Evolutionary conservation across 2,329 filamentous ascomycete species (phyloP).

Genomic region (Fusarium fracticaudum): DNA sequence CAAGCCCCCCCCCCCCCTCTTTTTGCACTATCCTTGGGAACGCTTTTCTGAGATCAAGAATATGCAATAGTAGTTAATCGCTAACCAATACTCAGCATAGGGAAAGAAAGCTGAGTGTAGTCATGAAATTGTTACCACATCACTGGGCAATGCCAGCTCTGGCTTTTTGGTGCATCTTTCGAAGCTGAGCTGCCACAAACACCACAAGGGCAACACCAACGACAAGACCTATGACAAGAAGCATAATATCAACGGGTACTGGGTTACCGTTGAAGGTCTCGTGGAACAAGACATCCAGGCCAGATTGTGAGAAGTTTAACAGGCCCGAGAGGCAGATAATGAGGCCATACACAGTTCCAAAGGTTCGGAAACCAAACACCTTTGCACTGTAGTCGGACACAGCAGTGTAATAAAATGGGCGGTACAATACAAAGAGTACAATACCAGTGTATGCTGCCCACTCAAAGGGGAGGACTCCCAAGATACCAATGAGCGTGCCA

Average conservation of each 20-base stretch:
- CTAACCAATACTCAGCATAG: background rate
- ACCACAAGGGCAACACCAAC: constrained; percentile 73
- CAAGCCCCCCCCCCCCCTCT: background rate
- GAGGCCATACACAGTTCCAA: constrained; percentile 92
- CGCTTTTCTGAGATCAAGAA: background rate
- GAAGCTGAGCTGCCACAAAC: constrained; percentile 66
- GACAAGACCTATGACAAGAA: constrained; percentile 69
- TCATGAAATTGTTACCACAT: background rate
- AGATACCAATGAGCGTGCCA: constrained; percentile 78
- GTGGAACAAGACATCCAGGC: constrained; percentile 81
- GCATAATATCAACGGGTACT: constrained; percentile 76
- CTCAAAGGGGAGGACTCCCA: constrained; percentile 75
- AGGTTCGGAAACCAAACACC: constrained; percentile 91
- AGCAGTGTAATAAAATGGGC: constrained; percentile 90
- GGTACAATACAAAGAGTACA: constrained; percentile 82
- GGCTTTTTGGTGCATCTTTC: constrained; percentile 45
- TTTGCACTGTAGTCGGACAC: constrained; percentile 91
- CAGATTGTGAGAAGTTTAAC: constrained; percentile 85
- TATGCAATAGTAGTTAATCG: background rate
- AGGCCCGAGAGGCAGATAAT: constrained; percentile 88
- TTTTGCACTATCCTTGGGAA: background rate
- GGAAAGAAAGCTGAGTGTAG: background rate
- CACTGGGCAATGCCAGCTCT: constrained; percentile 38
- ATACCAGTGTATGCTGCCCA: constrained; percentile 82
- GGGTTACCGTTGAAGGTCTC: constrained; percentile 76